Evolutionary conservation across 768 basidiomycete genomes (phyloP).

Genomic region (Suillus paluster): DNA sequence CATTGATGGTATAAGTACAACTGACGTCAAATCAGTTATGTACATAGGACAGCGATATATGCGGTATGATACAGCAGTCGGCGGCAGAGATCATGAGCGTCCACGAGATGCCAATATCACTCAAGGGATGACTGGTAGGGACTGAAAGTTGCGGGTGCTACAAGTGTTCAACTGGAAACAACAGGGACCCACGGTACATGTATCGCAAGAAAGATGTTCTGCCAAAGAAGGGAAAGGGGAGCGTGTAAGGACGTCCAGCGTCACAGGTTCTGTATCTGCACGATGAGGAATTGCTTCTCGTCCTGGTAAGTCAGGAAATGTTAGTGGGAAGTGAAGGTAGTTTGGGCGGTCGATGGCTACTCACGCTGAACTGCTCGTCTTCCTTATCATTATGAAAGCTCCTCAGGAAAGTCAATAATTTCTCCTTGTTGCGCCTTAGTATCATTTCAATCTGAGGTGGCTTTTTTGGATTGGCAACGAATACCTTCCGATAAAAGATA

Average conservation of each 20-base stretch:
- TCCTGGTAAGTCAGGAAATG: conserved; percentile 47
- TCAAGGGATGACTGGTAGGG: neutral
- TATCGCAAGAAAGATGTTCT: neutral
- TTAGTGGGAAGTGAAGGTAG: conserved; percentile 2
- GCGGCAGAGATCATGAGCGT: conserved; percentile 33
- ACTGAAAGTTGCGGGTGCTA: neutral
- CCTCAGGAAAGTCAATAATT: conserved; percentile 86
- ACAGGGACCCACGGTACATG: neutral
- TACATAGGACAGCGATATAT: neutral
- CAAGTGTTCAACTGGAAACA: neutral
- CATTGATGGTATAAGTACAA: neutral
- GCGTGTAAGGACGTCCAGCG: neutral
- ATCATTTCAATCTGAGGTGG: conserved; percentile 93
- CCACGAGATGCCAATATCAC: neutral
- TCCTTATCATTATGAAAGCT: conserved; percentile 99
- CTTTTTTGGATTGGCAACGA: conserved; percentile 99
- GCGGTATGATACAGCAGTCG: conserved; percentile 1
- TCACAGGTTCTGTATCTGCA: conserved; percentile 84
- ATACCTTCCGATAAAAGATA: conserved; percentile 61
- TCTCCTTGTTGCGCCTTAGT: conserved; percentile 91
- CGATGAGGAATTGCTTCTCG: conserved; percentile 96
- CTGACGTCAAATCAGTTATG: neutral
- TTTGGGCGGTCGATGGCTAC: conserved; percentile 20
- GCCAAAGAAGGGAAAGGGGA: neutral
- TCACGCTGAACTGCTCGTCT: conserved; percentile 93